Evolutionary conservation across 768 basidiomycete species (phyloP).

Genomic region (Podaxis sp.): DNA sequence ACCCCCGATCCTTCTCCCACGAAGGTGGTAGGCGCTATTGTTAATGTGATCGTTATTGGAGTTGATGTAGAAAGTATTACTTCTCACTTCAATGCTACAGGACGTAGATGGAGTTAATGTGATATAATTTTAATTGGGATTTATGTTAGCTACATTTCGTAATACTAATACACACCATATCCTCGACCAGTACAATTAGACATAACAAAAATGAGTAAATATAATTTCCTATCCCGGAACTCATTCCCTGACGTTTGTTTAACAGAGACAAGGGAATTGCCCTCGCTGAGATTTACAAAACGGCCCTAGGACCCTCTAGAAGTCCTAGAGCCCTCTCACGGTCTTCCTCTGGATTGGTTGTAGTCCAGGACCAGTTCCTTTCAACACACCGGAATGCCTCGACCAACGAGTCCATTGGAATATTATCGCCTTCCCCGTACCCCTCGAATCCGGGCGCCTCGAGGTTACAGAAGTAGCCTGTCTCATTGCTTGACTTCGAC

Average conservation of each 20-base stretch:
- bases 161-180: too few relatives aligned
- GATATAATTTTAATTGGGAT: too few relatives aligned
- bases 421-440: conserved; percentile 26
- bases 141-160: too few relatives aligned
- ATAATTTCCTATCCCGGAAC: not conserved
- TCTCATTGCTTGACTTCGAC: conserved; percentile 14
- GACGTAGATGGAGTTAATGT: too few relatives aligned
- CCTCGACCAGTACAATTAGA: too few relatives aligned
- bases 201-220: not conserved
- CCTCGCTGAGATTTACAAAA: not conserved
- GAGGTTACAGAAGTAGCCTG: conserved; percentile 15
- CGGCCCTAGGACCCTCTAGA: not conserved
- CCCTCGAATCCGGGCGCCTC: conserved; percentile 26
- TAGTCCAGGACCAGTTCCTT: conserved; percentile 27
- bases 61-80: too few relatives aligned
- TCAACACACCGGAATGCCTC: conserved; percentile 20
- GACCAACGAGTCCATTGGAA: conserved; percentile 22
- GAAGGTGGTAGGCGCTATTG: too few relatives aligned
- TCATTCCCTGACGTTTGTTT: not conserved
- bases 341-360: conserved; percentile 26
- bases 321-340: conserved; percentile 21
- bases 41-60: too few relatives aligned
- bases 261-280: not conserved
- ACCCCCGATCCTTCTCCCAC: too few relatives aligned
- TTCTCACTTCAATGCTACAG: too few relatives aligned